Evolutionary conservation across 257 asterid species (phyloP).

Genomic region (Nicotiana undulata): DNA sequence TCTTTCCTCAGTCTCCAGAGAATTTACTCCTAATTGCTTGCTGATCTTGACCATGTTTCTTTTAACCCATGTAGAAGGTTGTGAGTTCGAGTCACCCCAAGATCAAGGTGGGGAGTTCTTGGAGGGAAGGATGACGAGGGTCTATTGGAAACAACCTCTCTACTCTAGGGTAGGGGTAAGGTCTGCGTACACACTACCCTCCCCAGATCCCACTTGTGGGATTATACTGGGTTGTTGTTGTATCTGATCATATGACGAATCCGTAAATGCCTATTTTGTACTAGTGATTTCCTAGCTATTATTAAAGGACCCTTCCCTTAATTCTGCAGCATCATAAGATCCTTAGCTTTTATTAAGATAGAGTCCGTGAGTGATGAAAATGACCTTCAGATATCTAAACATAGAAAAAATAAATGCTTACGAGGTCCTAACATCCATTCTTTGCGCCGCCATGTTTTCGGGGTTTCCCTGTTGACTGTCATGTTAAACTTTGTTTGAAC

Average conservation of each 20-base stretch:
- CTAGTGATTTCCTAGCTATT: slow-evolving; percentile 1
- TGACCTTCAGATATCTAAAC: background rate
- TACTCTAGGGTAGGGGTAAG: too few relatives aligned
- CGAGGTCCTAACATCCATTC: slow-evolving; percentile 55
- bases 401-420: slow-evolving; percentile 34
- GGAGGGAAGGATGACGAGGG: too few relatives aligned
- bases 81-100: too few relatives aligned
- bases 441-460: slow-evolving; percentile 42
- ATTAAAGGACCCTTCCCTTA: background rate
- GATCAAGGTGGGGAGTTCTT: too few relatives aligned
- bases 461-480: slow-evolving; percentile 49
- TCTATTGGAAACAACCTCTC: too few relatives aligned
- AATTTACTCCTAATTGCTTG: too few relatives aligned
- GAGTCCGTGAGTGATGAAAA: background rate
- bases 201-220: too few relatives aligned
- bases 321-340: slow-evolving; percentile 41
- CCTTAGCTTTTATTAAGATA: background rate
- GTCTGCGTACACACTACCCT: too few relatives aligned
- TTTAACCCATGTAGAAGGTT: too few relatives aligned
- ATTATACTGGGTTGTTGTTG: too few relatives aligned
- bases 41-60: too few relatives aligned
- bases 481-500: background rate
- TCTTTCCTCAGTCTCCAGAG: too few relatives aligned
- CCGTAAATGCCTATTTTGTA: background rate
- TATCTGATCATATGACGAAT: background rate